These are phyloP conservation scores for Populus euphratica DNA, from an alignment of 345 rosid genomes.

Conservation along the genomic window DNA sequence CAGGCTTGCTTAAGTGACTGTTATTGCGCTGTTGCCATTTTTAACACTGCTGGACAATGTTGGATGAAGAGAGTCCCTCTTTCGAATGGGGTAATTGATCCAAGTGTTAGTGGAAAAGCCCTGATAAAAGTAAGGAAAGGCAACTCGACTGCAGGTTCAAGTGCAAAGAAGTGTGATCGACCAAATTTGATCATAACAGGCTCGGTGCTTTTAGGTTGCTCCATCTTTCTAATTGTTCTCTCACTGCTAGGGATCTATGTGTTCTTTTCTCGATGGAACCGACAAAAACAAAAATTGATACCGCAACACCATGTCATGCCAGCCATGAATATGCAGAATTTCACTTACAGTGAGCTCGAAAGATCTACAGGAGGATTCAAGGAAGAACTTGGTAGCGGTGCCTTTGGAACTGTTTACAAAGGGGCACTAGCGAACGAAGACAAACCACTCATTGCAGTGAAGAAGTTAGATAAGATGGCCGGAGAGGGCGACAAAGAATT, in stretches of 20 bases:
- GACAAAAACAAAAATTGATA: too few species aligned
- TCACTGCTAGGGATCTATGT: too few species aligned
- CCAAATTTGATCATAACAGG: too few species aligned
- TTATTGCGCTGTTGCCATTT: constrained; percentile 48
- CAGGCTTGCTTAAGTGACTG: constrained; percentile 36
- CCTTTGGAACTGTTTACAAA: constrained; percentile 31
- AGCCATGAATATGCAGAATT: too few species aligned
- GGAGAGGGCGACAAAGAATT: constrained; percentile 29
- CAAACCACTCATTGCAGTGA: constrained; percentile 26
- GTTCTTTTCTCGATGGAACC: too few species aligned
- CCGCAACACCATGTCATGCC: too few species aligned
- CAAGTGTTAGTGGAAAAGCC: neutral
- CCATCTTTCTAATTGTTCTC: too few species aligned
- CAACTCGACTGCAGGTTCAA: constrained; percentile 5
- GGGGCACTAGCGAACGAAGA: neutral
- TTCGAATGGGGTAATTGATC: too few species aligned
- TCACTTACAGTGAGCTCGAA: too few species aligned
- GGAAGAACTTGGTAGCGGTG: constrained; percentile 39
- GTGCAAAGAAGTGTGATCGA: too few species aligned
- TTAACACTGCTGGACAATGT: constrained; percentile 15
- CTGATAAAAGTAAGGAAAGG: constrained; percentile 35
- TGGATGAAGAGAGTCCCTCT: constrained; percentile 43
- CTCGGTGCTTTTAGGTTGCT: too few species aligned
- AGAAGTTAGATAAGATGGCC: constrained; percentile 23
- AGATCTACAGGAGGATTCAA: constrained; percentile 12